phyloP scores from a whole-genome alignment of 2,329 filamentous ascomycete species.

The Ophiobolus disseminans region DNA sequence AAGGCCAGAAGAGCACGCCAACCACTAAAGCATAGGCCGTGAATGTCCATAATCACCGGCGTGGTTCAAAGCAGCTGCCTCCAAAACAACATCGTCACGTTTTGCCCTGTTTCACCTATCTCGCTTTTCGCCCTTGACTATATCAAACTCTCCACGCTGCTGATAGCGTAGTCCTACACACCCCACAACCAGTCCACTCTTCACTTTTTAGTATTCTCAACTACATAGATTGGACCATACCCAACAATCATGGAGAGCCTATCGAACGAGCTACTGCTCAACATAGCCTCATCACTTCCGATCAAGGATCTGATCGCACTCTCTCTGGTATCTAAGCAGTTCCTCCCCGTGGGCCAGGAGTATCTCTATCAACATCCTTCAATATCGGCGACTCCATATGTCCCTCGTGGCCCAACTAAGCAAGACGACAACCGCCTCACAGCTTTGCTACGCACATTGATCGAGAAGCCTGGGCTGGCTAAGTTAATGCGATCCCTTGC shows the following conservation, averaged over 20 bases:
- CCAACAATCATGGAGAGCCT: neutral
- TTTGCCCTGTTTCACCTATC: too few relatives aligned
- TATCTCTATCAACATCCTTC: neutral
- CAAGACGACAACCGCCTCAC: neutral
- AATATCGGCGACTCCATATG: neutral
- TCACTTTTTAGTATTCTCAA: too few relatives aligned
- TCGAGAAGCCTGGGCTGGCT: neutral
- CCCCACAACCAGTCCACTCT: too few relatives aligned
- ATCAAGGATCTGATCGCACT: neutral
- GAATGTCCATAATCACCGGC: too few relatives aligned
- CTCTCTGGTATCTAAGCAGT: neutral
- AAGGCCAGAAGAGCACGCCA: slow-evolving; percentile 17
- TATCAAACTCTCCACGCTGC: too few relatives aligned
- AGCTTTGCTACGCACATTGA: neutral
- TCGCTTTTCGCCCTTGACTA: neutral
- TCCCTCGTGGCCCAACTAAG: neutral
- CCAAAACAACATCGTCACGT: too few relatives aligned
- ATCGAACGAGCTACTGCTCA: neutral
- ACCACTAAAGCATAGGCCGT: slow-evolving; percentile 1
- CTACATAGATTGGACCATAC: too few relatives aligned
- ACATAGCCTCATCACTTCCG: neutral
- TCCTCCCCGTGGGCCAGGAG: neutral
- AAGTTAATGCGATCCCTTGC: neutral
- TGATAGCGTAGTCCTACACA: too few relatives aligned
- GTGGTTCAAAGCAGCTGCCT: too few relatives aligned